Evolutionary conservation across 495 filamentous ascomycete genomes (phyloP).

Genomic region (Pyrenula massariospora): DNA sequence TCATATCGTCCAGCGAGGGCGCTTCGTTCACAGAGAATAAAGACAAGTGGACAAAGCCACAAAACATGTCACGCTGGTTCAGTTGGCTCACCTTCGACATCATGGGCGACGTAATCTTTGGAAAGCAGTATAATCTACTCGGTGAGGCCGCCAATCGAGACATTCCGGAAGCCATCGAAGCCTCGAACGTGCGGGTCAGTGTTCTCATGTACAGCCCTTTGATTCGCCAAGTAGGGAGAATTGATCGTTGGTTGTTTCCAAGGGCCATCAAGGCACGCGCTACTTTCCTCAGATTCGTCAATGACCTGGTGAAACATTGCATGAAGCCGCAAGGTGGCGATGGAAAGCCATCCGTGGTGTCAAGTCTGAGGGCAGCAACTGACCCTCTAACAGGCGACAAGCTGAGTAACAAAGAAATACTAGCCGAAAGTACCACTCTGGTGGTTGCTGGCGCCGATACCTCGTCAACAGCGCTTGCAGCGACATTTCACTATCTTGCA

Average conservation of each 20-base stretch:
- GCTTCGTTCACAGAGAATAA: slow-evolving; percentile 9
- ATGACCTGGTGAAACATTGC: neutral
- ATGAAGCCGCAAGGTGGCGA: neutral
- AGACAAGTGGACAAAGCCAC: slow-evolving; percentile 11
- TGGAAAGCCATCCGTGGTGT: neutral
- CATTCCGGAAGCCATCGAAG: slow-evolving; percentile 5
- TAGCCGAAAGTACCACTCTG: slow-evolving; percentile 59
- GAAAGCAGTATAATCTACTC: neutral
- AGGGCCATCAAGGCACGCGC: neutral
- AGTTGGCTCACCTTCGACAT: slow-evolving; percentile 41
- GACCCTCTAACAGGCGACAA: slow-evolving; percentile 51
- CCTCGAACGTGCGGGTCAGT: slow-evolving; percentile 6
- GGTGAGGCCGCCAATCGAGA: neutral
- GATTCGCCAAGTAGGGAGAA: neutral
- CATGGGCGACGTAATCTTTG: slow-evolving; percentile 16
- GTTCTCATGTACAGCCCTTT: neutral
- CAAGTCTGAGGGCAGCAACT: neutral
- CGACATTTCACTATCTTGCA: slow-evolving; percentile 54
- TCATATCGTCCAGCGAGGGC: slow-evolving; percentile 13
- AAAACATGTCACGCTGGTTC: slow-evolving; percentile 41
- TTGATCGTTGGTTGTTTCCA: neutral
- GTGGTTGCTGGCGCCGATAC: slow-evolving; percentile 50
- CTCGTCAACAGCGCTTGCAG: slow-evolving; percentile 48
- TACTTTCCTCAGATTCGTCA: neutral
- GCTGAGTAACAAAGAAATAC: slow-evolving; percentile 54